These are phyloP conservation scores for Cryptococcus sp. DNA, from an alignment of 1,284 basidiomycete species.

Conservation along the genomic window DNA sequence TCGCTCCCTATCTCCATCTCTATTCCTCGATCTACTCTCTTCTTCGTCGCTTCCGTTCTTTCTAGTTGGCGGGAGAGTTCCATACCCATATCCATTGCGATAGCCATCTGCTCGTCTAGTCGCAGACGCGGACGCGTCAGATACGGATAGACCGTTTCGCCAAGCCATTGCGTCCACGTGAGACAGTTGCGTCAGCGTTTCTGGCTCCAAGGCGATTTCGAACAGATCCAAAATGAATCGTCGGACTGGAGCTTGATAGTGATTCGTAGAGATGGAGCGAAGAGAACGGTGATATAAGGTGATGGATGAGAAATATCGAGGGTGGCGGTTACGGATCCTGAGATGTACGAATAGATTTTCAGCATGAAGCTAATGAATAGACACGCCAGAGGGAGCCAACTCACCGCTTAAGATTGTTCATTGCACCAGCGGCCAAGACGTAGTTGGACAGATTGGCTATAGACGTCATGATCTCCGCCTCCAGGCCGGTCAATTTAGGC, in stretches of 20 bases:
- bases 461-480: conserved; percentile 82
- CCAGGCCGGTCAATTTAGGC: conserved; percentile 68
- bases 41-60: background rate
- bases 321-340: conserved; percentile 75
- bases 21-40: background rate
- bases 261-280: conserved; percentile 79
- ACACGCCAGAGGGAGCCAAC: conserved; percentile 25
- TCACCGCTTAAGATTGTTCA: conserved; percentile 78
- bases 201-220: conserved; percentile 64
- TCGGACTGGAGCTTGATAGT: conserved; percentile 85
- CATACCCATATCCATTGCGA: too few species aligned
- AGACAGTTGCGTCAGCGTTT: conserved; percentile 33
- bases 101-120: too few species aligned
- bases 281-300: conserved; percentile 79
- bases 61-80: too few species aligned
- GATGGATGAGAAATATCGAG: conserved; percentile 69
- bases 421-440: conserved; percentile 90
- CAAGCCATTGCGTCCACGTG: conserved; percentile 29
- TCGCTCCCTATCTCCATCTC: background rate
- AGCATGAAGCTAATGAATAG: conserved; percentile 2
- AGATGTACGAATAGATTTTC: background rate
- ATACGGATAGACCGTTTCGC: background rate
- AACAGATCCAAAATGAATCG: conserved; percentile 92
- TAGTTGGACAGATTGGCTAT: conserved; percentile 95
- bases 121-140: too few species aligned